Conservation (phyloP, 768 basidiomycete genomes). For the Boletellus sp. region DNA sequence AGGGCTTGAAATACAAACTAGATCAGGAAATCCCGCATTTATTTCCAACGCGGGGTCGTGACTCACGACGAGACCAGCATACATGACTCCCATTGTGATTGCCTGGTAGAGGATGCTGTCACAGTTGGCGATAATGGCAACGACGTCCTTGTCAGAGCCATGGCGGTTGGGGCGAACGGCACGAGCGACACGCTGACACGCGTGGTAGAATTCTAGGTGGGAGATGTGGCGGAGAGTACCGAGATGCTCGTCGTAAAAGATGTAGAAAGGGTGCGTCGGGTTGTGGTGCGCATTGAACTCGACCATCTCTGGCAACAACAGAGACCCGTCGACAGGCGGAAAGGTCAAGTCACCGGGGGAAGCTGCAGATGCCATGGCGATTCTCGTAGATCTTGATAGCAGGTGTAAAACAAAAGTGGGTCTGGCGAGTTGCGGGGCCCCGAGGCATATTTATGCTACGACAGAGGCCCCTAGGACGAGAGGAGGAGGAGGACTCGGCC, state of each 20-base stretch:
- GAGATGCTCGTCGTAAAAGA: conserved; percentile 25
- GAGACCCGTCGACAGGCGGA: conserved; percentile 33
- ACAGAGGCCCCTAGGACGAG: too few species aligned
- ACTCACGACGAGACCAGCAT: conserved; percentile 13
- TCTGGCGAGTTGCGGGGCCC: too few species aligned
- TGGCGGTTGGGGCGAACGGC: conserved; percentile 32
- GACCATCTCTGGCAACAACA: conserved; percentile 20
- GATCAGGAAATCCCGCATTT: background rate
- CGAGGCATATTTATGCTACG: too few species aligned
- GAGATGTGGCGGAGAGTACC: conserved; percentile 29
- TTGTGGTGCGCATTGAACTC: conserved; percentile 33
- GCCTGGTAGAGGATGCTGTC: conserved; percentile 44
- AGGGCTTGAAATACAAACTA: conserved; percentile 27
- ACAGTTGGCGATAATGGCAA: conserved; percentile 37
- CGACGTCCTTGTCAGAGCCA: conserved; percentile 31
- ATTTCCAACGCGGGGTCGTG: background rate
- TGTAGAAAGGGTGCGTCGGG: conserved; percentile 28
- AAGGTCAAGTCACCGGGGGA: background rate
- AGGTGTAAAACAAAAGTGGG: too few species aligned
- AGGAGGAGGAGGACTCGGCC: too few species aligned
- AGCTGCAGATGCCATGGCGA: too few species aligned
- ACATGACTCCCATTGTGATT: conserved; percentile 33
- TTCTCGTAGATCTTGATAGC: too few species aligned
- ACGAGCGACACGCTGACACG: conserved; percentile 42
- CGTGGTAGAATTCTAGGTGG: conserved; percentile 43